Evolutionary conservation across 192 early-diverging fungal species (phyloP).

Genomic region (Spizellomyces punctatus): DNA sequence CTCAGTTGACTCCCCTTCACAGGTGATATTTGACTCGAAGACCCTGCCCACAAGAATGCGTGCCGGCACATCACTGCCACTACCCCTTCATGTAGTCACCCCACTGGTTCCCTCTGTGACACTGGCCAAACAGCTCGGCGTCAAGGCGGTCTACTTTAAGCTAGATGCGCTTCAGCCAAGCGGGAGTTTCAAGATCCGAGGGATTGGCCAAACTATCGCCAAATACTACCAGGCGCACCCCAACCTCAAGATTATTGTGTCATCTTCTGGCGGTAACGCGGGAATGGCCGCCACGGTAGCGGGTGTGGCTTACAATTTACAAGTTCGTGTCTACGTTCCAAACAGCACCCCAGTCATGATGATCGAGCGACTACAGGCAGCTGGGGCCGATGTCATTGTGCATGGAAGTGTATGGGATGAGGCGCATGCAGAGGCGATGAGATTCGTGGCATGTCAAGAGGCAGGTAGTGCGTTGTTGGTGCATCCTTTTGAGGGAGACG

Average conservation of each 20-base stretch:
- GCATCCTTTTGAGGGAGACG: constrained; percentile 43
- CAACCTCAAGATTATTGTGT: constrained; percentile 16
- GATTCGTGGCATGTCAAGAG: constrained; percentile 3
- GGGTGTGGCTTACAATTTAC: not conserved
- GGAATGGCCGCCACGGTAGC: constrained; percentile 40
- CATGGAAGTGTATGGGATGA: constrained; percentile 42
- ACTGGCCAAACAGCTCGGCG: constrained; percentile 14
- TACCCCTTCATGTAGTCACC: constrained; percentile 7
- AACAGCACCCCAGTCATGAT: constrained; percentile 22
- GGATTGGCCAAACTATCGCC: constrained; percentile 22
- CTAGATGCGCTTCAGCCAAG: constrained; percentile 40
- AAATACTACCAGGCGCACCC: not conserved
- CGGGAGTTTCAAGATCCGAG: constrained; percentile 40
- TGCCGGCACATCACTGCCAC: too few species aligned
- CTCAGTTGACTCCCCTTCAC: too few species aligned
- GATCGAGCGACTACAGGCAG: constrained; percentile 4
- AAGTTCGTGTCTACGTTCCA: constrained; percentile 36
- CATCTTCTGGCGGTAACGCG: constrained; percentile 47
- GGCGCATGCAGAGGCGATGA: constrained; percentile 34
- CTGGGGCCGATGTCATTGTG: constrained; percentile 35
- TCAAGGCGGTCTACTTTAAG: constrained; percentile 24
- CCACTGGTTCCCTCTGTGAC: not conserved
- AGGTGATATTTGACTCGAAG: too few species aligned
- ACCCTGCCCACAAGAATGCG: too few species aligned
- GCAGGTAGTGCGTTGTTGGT: constrained; percentile 21